These are phyloP conservation scores for Phytophthora brassicae DNA, from an alignment of 352 stramenopile species.

Conservation along the genomic window DNA sequence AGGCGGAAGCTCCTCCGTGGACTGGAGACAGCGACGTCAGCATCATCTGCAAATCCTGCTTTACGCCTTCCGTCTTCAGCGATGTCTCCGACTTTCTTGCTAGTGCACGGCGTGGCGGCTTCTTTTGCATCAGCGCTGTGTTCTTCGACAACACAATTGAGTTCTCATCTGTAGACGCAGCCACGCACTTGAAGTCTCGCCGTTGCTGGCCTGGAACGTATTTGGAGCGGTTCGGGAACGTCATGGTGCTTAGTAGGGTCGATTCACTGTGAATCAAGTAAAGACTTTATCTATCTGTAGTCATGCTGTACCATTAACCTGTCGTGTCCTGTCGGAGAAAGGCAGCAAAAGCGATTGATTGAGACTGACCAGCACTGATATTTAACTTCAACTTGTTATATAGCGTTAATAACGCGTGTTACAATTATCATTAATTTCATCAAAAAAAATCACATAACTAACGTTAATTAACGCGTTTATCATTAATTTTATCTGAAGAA, in stretches of 20 bases:
- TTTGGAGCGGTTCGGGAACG: constrained; percentile 57
- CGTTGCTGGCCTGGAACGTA: constrained; percentile 55
- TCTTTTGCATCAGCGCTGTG: neutral
- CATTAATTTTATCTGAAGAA: no score
- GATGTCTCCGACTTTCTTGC: neutral
- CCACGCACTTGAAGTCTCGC: constrained; percentile 28
- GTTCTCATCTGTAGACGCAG: constrained; percentile 1
- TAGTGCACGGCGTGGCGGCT: neutral
- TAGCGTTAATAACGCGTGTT: no score
- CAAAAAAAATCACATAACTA: no score
- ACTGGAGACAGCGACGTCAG: constrained; percentile 21
- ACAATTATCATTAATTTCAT: no score
- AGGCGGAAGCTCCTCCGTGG: neutral
- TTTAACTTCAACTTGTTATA: neutral
- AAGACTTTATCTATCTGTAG: constrained; percentile 7
- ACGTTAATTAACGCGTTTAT: no score
- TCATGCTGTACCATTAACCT: neutral
- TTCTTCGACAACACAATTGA: neutral
- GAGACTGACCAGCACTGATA: neutral
- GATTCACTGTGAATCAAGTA: no score
- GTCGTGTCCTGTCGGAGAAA: neutral
- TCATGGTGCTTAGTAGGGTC: constrained; percentile 34
- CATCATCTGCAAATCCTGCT: constrained; percentile 33
- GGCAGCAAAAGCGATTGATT: neutral
- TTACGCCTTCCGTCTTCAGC: constrained; percentile 7